phyloP scores from a whole-genome alignment of 768 basidiomycete genomes.

The Lentinula sp. region DNA sequence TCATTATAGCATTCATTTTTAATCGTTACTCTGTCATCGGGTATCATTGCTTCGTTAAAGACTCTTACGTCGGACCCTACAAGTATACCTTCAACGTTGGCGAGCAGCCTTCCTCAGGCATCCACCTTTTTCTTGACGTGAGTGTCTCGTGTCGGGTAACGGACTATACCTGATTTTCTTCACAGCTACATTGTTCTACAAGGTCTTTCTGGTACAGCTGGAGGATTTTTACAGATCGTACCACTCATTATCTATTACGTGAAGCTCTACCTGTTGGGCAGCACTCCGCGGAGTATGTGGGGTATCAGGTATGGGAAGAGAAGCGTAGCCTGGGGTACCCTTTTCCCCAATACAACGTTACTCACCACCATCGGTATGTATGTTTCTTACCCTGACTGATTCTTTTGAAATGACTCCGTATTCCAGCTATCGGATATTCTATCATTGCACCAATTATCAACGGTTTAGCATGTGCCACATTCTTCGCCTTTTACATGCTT shows the following conservation, averaged over 20 bases:
- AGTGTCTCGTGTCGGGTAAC: conserved; percentile 12
- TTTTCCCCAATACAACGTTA: conserved; percentile 67
- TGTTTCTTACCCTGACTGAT: neutral
- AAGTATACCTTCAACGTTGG: conserved; percentile 64
- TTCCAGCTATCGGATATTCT: conserved; percentile 66
- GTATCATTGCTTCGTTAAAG: conserved; percentile 69
- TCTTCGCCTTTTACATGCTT: conserved; percentile 76
- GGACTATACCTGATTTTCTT: too few relatives aligned
- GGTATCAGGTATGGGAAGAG: conserved; percentile 72
- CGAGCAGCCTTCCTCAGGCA: conserved; percentile 71
- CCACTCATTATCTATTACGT: conserved; percentile 82
- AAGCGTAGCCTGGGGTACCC: conserved; percentile 70
- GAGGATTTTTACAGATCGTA: conserved; percentile 76
- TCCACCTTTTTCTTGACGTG: conserved; percentile 91
- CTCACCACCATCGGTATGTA: conserved; percentile 75
- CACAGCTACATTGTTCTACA: conserved; percentile 70
- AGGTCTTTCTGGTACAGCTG: conserved; percentile 73
- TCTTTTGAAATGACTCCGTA: neutral
- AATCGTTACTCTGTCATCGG: conserved; percentile 79
- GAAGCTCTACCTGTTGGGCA: conserved; percentile 81
- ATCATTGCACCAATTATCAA: conserved; percentile 93
- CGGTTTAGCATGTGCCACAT: conserved; percentile 76
- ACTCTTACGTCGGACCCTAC: conserved; percentile 61
- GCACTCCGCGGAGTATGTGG: conserved; percentile 82
- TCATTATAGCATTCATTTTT: conserved; percentile 81